Base-by-base conservation (phyloP, 163 green algal genomes). In the Scenedesmus sp. region DNA sequence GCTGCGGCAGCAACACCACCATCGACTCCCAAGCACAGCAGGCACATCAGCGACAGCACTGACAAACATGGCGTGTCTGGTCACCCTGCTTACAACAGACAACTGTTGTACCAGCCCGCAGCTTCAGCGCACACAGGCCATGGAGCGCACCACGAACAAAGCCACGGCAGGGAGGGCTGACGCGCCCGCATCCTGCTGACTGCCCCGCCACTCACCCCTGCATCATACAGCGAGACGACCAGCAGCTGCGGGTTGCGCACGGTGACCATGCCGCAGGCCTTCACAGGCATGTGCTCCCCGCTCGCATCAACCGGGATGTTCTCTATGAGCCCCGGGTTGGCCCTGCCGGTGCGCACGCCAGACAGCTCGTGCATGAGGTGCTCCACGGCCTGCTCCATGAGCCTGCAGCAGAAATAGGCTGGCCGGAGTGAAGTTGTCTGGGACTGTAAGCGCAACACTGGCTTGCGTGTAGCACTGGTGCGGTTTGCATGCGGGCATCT, bases 261-360 rank as follows among this genome's bases (percentile, higher is more conserved):
- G 15, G 91, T 93, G 26, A 95, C 93, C 1, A 92, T 93, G 44
- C 89, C 94, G 46, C 93, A 88, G 33, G 86, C 83, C 43, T 94
- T 89, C 13, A 96, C 37, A n/a, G 93, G 94, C 49, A 95, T 81
- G 49, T 92, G 61, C 59, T 93, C 90, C 16, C 84, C 91, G 56
- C 90, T 49, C 2, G 89, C 88, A n/a, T 85, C 61, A 13, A 96
- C 79, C 0, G 72, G 80, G 37, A 92, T 53, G 73, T 90, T 92
- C 84, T 96, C 94, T 40, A 96, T 89, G 87, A 96, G 93, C 26
- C 93, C 94, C 0, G 94, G 91, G 26, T 91, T 92, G 13, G 94
- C 94, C n/a, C 93, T 89, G 51, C 93, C 93, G 10, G 85, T 92
- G 79, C 94, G 89, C 10, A 96, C 82, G 44, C 92, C 94, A 33